Evolutionary conservation across 208 protist species (phyloP).

Genomic region (Lotmaria passim): DNA sequence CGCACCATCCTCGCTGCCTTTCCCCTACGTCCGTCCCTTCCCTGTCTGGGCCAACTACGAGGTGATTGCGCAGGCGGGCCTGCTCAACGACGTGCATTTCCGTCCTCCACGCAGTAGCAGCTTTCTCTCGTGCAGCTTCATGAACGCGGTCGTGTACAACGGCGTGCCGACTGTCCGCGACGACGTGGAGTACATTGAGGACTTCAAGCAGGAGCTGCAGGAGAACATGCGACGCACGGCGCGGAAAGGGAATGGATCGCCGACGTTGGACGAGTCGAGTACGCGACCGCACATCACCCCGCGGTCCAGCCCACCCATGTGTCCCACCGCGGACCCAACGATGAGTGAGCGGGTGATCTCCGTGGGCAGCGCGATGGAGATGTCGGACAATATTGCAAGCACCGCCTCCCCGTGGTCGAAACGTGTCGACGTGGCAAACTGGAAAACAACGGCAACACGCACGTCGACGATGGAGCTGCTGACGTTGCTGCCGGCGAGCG

Average conservation of each 20-base stretch:
- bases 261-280: conserved; percentile 6
- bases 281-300: conserved; percentile 19
- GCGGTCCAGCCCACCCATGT: conserved; percentile 22
- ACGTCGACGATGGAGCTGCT: conserved; percentile 8
- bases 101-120: conserved; percentile 10
- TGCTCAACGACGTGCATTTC: conserved; percentile 18
- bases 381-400: background rate
- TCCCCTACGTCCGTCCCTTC: conserved; percentile 66
- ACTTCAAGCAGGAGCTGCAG: conserved; percentile 80
- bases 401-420: conserved; percentile 4
- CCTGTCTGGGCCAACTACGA: conserved; percentile 84
- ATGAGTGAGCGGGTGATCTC: conserved; percentile 8
- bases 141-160: conserved; percentile 27
- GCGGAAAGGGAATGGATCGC: conserved; percentile 14
- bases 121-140: conserved; percentile 11
- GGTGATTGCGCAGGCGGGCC: conserved; percentile 38
- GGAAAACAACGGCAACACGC: background rate
- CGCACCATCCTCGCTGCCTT: conserved; percentile 37
- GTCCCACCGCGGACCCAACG: conserved; percentile 5
- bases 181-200: conserved; percentile 46
- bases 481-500: background rate
- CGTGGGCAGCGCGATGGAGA: conserved; percentile 17
- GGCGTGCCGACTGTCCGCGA: conserved; percentile 26
- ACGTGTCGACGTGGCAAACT: background rate
- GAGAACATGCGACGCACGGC: conserved; percentile 55